Conservation (phyloP, 257 asterid species). For the Solanum pimpinellifolium region DNA sequence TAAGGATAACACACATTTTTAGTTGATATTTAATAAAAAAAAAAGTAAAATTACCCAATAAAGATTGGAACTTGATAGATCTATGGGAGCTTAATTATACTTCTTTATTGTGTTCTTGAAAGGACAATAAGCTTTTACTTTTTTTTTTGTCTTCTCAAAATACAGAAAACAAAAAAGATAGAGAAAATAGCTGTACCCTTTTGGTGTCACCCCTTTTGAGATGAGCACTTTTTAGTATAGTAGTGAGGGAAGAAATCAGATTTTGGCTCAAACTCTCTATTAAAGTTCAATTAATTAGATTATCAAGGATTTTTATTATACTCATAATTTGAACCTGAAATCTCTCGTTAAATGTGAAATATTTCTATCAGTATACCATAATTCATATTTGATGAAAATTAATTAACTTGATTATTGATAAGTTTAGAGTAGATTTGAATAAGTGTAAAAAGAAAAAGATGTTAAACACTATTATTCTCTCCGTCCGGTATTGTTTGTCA, state of each 20-base stretch:
- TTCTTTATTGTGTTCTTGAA: neutral
- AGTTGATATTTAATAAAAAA: too few species aligned
- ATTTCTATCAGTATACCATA: too few species aligned
- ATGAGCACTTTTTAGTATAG: neutral
- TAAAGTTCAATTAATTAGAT: too few species aligned
- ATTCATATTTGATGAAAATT: too few species aligned
- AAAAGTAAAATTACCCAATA: neutral
- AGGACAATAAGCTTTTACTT: neutral
- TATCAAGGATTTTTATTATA: too few species aligned
- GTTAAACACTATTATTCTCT: neutral
- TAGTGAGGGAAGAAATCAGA: constrained; percentile 1
- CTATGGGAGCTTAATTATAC: neutral
- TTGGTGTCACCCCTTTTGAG: neutral
- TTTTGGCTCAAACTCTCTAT: neutral
- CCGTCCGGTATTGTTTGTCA: too few species aligned
- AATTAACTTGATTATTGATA: too few species aligned
- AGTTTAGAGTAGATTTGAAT: too few species aligned
- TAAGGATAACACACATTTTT: neutral
- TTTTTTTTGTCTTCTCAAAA: neutral
- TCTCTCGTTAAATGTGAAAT: too few species aligned
- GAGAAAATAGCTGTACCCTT: neutral
- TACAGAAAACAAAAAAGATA: neutral
- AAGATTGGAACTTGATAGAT: neutral
- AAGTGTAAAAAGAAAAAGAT: neutral
- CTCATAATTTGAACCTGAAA: too few species aligned